Conservation (phyloP, 1,284 basidiomycete species). For the Cystobasidium slooffiae region DNA sequence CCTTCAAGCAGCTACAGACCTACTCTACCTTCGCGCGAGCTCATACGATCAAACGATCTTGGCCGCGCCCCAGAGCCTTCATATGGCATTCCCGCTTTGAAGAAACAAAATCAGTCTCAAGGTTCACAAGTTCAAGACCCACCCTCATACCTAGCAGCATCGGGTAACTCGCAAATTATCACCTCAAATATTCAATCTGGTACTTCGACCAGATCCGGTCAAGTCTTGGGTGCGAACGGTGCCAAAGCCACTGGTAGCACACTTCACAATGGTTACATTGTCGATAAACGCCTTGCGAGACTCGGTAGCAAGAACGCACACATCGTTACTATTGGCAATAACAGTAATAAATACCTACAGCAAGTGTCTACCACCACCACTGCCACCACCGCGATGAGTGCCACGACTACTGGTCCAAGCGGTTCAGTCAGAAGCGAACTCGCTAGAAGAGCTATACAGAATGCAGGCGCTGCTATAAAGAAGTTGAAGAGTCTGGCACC, state of each 20-base stretch:
- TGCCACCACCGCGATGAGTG: constrained; percentile 46
- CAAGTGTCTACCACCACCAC: not conserved
- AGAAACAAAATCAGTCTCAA: not conserved
- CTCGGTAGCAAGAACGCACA: constrained; percentile 46
- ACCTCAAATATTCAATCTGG: constrained; percentile 86
- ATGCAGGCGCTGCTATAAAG: constrained; percentile 29
- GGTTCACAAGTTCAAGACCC: constrained; percentile 42
- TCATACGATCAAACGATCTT: constrained; percentile 13
- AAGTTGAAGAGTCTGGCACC: constrained; percentile 37
- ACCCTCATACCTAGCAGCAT: constrained; percentile 66
- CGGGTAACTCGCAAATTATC: constrained; percentile 90
- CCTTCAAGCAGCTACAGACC: constrained; percentile 4
- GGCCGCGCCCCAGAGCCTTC: not conserved
- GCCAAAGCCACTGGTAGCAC: constrained; percentile 18
- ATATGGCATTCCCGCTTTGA: not conserved
- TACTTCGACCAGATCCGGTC: constrained; percentile 65
- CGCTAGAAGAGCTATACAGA: constrained; percentile 4
- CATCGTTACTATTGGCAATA: constrained; percentile 30
- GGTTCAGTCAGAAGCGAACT: constrained; percentile 12
- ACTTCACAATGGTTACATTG: constrained; percentile 42
- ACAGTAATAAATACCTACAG: not conserved
- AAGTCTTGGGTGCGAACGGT: constrained; percentile 26
- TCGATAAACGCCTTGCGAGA: constrained; percentile 52
- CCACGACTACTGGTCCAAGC: constrained; percentile 57
- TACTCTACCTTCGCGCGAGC: constrained; percentile 8